These are phyloP conservation scores for Periglandula ipomoeae DNA, from an alignment of 2,329 filamentous ascomycete genomes.

Conservation along the genomic window DNA sequence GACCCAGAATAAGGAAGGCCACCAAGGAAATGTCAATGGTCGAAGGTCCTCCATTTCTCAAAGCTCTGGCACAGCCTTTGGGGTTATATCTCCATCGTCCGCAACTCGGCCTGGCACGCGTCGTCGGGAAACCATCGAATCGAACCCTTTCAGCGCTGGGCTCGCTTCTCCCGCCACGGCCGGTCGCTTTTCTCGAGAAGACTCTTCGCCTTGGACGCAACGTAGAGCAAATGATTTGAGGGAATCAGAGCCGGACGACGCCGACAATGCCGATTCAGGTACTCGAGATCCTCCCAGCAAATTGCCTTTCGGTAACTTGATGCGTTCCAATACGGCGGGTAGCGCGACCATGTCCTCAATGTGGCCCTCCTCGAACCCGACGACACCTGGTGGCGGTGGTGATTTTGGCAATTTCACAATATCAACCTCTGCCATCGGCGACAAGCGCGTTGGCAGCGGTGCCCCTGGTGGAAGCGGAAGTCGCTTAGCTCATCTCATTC, in stretches of 20 bases:
- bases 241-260: slow-evolving; percentile 45
- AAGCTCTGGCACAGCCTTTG: slow-evolving; percentile 53
- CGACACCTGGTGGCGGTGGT: slow-evolving; percentile 60
- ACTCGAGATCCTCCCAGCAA: slow-evolving; percentile 22
- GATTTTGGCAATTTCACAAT: slow-evolving; percentile 88
- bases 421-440: slow-evolving; percentile 46
- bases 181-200: slow-evolving; percentile 53
- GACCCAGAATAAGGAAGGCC: slow-evolving; percentile 60
- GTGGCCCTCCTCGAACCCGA: slow-evolving; percentile 40
- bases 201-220: slow-evolving; percentile 47
- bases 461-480: slow-evolving; percentile 67
- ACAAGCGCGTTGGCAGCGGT: slow-evolving; percentile 65
- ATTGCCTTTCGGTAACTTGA: slow-evolving; percentile 35
- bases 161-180: slow-evolving; percentile 52
- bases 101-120: slow-evolving; percentile 64
- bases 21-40: slow-evolving; percentile 50
- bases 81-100: slow-evolving; percentile 62
- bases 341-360: slow-evolving; percentile 34
- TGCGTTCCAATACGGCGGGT: slow-evolving; percentile 47
- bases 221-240: slow-evolving; percentile 45
- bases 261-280: slow-evolving; percentile 27
- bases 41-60: slow-evolving; percentile 81
- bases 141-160: slow-evolving; percentile 49
- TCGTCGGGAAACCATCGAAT: slow-evolving; percentile 71
- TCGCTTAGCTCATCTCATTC: slow-evolving; percentile 75